Evolutionary conservation across 192 early-diverging fungal genomes (phyloP).

Genomic region (Umbelopsis sp.): DNA sequence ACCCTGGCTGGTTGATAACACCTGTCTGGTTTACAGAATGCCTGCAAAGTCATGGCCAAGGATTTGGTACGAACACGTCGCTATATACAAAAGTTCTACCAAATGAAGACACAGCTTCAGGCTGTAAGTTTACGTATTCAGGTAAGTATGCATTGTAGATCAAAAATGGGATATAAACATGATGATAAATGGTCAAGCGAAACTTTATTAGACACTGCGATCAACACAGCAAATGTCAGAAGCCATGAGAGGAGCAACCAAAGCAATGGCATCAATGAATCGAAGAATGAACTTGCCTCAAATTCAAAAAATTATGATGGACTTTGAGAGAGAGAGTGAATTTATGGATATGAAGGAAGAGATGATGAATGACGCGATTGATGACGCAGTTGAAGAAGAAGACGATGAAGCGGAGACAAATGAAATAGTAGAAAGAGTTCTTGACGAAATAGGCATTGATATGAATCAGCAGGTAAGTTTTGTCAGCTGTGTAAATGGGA

Average conservation of each 20-base stretch:
- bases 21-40: conserved; percentile 52
- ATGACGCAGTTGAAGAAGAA: conserved; percentile 93
- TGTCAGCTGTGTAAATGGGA: background rate
- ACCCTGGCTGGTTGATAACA: conserved; percentile 12
- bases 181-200: background rate
- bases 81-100: conserved; percentile 95
- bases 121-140: conserved; percentile 86
- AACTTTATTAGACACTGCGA: conserved; percentile 68
- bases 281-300: conserved; percentile 89
- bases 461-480: conserved; percentile 69
- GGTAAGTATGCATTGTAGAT: conserved; percentile 44
- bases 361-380: conserved; percentile 97
- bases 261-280: conserved; percentile 98
- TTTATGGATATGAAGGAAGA: conserved; percentile 99
- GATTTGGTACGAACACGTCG: conserved; percentile 93
- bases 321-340: conserved; percentile 93
- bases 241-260: conserved; percentile 94
- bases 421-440: conserved; percentile 87
- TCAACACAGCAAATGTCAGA: conserved; percentile 97
- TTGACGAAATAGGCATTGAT: conserved; percentile 95
- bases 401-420: conserved; percentile 93
- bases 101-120: conserved; percentile 94
- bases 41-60: conserved; percentile 97
- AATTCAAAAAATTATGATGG: conserved; percentile 96
- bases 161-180: background rate